These are phyloP conservation scores for Picochlorum sp. DNA, from an alignment of 139 green algal species.

Conservation along the genomic window DNA sequence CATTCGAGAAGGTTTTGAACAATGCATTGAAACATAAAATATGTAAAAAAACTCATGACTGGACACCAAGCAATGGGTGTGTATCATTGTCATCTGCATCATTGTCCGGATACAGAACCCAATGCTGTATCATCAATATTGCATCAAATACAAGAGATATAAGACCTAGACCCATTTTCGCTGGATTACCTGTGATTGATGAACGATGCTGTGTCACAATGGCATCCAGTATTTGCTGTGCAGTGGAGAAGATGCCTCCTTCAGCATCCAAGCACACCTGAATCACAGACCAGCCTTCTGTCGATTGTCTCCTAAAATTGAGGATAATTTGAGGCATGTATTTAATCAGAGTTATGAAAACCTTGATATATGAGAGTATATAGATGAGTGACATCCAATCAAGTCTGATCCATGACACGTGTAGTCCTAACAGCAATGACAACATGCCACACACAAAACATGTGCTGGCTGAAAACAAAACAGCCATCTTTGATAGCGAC, in stretches of 20 bases:
- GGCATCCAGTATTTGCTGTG: slow-evolving; percentile 41
- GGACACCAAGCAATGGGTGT: background rate
- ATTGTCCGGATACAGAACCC: slow-evolving; percentile 26
- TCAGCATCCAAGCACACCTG: slow-evolving; percentile 50
- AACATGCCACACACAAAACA: background rate
- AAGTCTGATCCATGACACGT: background rate
- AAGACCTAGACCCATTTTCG: slow-evolving; percentile 54
- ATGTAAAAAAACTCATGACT: too few species aligned
- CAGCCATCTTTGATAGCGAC: background rate
- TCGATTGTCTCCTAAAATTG: slow-evolving; percentile 41
- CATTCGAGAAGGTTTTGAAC: slow-evolving; percentile 50
- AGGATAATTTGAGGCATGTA: slow-evolving; percentile 51
- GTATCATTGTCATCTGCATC: too few species aligned
- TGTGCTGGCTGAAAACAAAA: background rate
- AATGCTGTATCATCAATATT: slow-evolving; percentile 59
- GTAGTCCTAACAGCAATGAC: background rate
- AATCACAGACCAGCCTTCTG: slow-evolving; percentile 28
- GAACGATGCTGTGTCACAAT: slow-evolving; percentile 26
- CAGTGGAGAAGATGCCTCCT: slow-evolving; percentile 42
- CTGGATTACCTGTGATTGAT: slow-evolving; percentile 36
- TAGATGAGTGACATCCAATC: slow-evolving; percentile 36
- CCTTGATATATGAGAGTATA: slow-evolving; percentile 46
- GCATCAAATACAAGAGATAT: slow-evolving; percentile 47
- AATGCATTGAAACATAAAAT: slow-evolving; percentile 41
- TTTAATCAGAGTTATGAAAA: slow-evolving; percentile 48